These are phyloP conservation scores for Aspergillus luchuensis DNA, from an alignment of 2,329 filamentous ascomycete species.

Conservation along the genomic window DNA sequence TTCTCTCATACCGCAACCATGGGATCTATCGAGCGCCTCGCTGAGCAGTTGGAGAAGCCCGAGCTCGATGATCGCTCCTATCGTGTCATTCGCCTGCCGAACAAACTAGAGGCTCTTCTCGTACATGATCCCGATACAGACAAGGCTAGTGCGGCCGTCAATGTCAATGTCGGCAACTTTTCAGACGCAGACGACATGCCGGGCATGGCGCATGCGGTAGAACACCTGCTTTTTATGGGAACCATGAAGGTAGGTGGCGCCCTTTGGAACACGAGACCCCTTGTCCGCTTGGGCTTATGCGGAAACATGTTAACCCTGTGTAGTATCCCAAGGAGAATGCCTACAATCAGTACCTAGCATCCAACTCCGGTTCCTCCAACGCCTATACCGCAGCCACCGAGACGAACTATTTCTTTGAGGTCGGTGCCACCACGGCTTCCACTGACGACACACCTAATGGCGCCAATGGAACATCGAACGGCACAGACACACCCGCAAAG, in stretches of 20 bases:
- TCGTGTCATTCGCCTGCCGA: constrained; percentile 79
- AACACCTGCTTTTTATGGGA: constrained; percentile 97
- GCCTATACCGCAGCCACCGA: constrained; percentile 92
- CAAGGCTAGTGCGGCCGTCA: constrained; percentile 92
- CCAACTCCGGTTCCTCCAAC: constrained; percentile 89
- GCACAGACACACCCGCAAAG: constrained; percentile 17
- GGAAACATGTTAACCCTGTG: neutral
- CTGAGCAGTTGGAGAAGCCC: constrained; percentile 77
- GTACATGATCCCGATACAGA: constrained; percentile 95
- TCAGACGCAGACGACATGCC: constrained; percentile 89
- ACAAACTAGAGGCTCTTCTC: constrained; percentile 85
- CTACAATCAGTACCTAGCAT: constrained; percentile 88
- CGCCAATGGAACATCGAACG: constrained; percentile 31
- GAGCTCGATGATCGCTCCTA: constrained; percentile 84
- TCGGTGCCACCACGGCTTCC: constrained; percentile 71
- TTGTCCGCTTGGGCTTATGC: neutral
- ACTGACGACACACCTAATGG: constrained; percentile 32
- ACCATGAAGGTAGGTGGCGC: constrained; percentile 73
- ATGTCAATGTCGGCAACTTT: constrained; percentile 95
- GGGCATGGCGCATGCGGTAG: constrained; percentile 92
- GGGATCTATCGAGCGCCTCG: constrained; percentile 50
- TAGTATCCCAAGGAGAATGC: constrained; percentile 92
- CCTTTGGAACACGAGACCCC: neutral
- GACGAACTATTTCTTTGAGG: constrained; percentile 97
- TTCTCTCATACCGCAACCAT: constrained; percentile 22